Base-by-base conservation (phyloP, 148 eudicot genomes). In the Salicornia ramosissima region DNA sequence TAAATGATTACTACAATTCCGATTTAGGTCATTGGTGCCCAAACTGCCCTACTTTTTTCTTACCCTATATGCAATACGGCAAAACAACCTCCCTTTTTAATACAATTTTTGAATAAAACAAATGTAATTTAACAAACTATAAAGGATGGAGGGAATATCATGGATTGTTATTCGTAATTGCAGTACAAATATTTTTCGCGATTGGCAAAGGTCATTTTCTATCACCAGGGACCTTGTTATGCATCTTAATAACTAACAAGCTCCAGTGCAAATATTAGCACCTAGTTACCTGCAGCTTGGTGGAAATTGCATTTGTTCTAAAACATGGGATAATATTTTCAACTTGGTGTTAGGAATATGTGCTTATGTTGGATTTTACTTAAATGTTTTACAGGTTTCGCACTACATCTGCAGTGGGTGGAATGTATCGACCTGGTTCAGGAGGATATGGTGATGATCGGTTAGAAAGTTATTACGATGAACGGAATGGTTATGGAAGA, bases 371-470 rank as follows among this genome's bases (percentile, higher is more conserved):
- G 46, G 30, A 33, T 64, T 50, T 65, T 21, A 58, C 16, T 49
- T 25, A 33, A 19, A 58, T 73, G 25, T 56, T 40, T 50, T 7
- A 73, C 84, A 91, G 98, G 87, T 94, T 80, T 75, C 90, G 89
- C 74, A 86, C 59, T 76, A 53, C 92, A 74, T 82, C 98, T 36
- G 71, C 62, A 59, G 54, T 53, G 36, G 90, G 97, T 71, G 85
- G 86, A 52, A 90, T 88, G 92, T 81, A 88, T 76, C 85, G 84
- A 71, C 97, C 96, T 67, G 83, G 85, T 71, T 89, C 96, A 42
- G 79, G 83, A 70, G 87, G 88, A 22, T 83, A 83, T 72, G 90
- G 86, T 39, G 90, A 88, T 61, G 91, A 88, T 69, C 83, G 84
- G n/a, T 76, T 77, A 68, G 86, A 78, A 50, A 81, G 80, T 51